A percentile compares a stretch with the other conserved stretches of the same genome.
These are phyloP conservation scores for Pseudogymnoascus sp. DNA, from an alignment of 2,329 filamentous ascomycete genomes.

Conservation along the genomic window DNA sequence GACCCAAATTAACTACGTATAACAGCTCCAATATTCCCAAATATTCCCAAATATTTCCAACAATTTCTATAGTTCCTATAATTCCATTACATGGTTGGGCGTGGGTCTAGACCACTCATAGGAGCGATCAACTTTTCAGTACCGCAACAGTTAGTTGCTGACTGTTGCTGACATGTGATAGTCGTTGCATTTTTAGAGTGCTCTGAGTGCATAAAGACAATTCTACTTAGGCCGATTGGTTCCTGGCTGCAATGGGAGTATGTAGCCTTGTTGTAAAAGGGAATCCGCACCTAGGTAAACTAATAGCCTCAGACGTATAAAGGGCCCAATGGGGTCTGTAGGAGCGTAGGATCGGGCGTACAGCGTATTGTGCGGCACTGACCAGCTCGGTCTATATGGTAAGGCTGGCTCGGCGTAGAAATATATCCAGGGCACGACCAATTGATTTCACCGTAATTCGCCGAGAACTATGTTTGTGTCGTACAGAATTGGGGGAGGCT, in stretches of 20 bases:
- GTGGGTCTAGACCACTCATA: neutral
- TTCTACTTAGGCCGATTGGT: neutral
- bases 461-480: neutral
- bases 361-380: neutral
- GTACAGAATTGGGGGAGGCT: neutral
- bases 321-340: neutral
- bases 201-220: neutral
- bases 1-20: no score
- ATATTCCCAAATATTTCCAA: no score
- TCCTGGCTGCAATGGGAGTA: neutral
- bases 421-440: neutral
- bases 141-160: neutral
- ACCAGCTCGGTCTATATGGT: neutral
- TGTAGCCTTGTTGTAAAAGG: neutral
- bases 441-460: neutral
- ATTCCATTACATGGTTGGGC: neutral
- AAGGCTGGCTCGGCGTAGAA: neutral
- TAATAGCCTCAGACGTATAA: neutral
- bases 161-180: neutral
- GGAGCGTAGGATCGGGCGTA: neutral
- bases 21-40: no score
- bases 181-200: neutral
- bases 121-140: neutral
- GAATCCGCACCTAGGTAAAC: neutral
- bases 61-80: no score